Conservation (phyloP, 768 basidiomycete genomes). For the Basidioascus undulatus region DNA sequence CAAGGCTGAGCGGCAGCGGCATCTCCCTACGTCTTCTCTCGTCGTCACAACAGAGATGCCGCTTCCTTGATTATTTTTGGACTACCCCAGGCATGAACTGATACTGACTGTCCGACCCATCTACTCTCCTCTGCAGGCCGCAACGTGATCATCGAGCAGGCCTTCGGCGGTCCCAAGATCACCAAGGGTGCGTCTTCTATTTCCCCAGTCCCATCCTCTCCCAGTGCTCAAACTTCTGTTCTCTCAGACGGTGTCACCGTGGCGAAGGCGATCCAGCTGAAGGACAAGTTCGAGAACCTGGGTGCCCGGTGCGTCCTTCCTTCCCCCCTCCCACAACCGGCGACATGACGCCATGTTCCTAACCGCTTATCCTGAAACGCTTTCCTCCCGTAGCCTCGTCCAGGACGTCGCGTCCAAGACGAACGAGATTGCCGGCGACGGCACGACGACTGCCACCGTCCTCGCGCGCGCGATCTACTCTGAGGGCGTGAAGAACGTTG, state of each 20-base stretch:
- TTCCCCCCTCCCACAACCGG: not conserved
- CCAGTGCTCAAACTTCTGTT: not conserved
- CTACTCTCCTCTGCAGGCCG: slow-evolving; percentile 31
- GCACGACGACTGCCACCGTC: slow-evolving; percentile 92
- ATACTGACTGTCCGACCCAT: not conserved
- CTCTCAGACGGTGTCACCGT: slow-evolving; percentile 78
- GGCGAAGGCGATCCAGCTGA: slow-evolving; percentile 74
- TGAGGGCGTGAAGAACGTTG: slow-evolving; percentile 97
- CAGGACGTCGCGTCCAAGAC: slow-evolving; percentile 93
- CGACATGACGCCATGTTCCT: not conserved
- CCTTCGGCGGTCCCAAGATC: slow-evolving; percentile 74
- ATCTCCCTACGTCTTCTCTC: not conserved
- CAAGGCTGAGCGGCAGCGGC: no score
- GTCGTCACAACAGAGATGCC: not conserved
- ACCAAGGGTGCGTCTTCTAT: slow-evolving; percentile 47
- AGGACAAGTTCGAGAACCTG: slow-evolving; percentile 98
- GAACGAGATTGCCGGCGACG: slow-evolving; percentile 90
- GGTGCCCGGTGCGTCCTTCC: slow-evolving; percentile 47
- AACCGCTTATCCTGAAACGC: not conserved
- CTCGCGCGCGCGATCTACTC: slow-evolving; percentile 92
- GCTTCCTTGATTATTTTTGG: no score
- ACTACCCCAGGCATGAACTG: no score
- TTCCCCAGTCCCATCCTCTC: not conserved
- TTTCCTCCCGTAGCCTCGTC: slow-evolving; percentile 55
- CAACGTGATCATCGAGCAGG: slow-evolving; percentile 95